A percentile compares a stretch with the other conserved stretches of the same genome.
Evolutionary conservation across 1,284 basidiomycete species (phyloP).

Genomic region (Trametes versicolor): DNA sequence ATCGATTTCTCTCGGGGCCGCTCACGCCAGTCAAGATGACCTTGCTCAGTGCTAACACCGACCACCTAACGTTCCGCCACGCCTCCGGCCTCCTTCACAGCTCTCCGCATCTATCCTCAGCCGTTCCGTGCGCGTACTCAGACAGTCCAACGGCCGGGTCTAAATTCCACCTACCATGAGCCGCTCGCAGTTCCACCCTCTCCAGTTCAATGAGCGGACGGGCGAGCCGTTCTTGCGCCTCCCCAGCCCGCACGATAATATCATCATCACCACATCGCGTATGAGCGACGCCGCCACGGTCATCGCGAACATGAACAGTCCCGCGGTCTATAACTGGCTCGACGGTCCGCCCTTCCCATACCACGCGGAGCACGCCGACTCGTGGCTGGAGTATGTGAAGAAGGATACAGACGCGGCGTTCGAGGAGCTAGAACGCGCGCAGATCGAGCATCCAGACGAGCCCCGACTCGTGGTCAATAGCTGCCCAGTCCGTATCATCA

Average conservation of each 20-base stretch:
- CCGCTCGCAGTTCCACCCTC: conserved; percentile 33
- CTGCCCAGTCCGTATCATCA: conserved; percentile 55
- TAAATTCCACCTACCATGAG: conserved; percentile 14
- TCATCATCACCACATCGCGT: conserved; percentile 69
- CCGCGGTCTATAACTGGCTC: conserved; percentile 56
- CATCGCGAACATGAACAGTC: conserved; percentile 59
- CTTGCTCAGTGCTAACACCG: not conserved
- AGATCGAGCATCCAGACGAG: conserved; percentile 37
- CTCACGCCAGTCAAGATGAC: not conserved
- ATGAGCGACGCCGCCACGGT: conserved; percentile 51
- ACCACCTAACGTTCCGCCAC: no score
- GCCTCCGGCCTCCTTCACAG: no score
- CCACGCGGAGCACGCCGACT: conserved; percentile 49
- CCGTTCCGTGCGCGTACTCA: not conserved
- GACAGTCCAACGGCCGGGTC: no score
- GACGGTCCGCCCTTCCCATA: conserved; percentile 63
- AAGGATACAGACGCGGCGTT: conserved; percentile 45
- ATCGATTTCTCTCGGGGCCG: not conserved
- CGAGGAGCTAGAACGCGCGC: conserved; percentile 48
- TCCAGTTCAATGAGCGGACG: conserved; percentile 36
- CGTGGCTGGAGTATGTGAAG: conserved; percentile 44
- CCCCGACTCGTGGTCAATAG: conserved; percentile 46
- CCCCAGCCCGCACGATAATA: conserved; percentile 54
- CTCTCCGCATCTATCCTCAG: not conserved
- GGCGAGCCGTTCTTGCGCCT: conserved; percentile 43